phyloP scores from a whole-genome alignment of 1,284 basidiomycete species.

The Cutaneotrichosporon dermatis region DNA sequence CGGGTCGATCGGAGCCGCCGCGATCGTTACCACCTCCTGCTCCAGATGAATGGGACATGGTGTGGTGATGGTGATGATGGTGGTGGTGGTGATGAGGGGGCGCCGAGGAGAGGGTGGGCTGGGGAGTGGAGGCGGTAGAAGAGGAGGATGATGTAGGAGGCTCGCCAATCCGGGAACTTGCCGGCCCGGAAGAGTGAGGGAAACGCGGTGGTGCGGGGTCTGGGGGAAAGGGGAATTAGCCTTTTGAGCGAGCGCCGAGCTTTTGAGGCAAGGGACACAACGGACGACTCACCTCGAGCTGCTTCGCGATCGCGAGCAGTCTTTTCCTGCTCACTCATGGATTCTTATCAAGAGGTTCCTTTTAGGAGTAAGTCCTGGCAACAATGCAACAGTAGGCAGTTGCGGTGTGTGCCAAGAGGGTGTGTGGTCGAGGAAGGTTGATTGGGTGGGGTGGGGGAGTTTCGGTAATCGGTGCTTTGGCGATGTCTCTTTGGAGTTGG shows the following conservation, averaged over 20 bases:
- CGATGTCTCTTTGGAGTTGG: too few species aligned
- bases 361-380: background rate
- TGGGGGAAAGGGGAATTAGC: background rate
- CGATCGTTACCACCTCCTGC: background rate
- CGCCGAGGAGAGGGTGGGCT: background rate
- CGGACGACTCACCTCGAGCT: conserved; percentile 4
- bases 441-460: too few species aligned
- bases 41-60: background rate
- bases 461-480: too few species aligned
- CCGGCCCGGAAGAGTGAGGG: background rate
- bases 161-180: background rate
- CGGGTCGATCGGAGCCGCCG: background rate
- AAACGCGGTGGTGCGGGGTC: conserved; percentile 5
- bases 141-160: background rate
- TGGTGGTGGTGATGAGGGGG: conserved; percentile 9
- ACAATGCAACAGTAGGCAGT: background rate
- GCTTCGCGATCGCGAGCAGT: conserved; percentile 7
- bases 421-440: too few species aligned
- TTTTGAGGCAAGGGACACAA: too few species aligned
- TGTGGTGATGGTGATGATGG: conserved; percentile 4
- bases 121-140: background rate
- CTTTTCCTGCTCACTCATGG: conserved; percentile 13
- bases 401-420: background rate
- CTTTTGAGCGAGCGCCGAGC: too few species aligned
- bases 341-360: background rate